These are phyloP conservation scores for Colletotrichum sp. DNA, from an alignment of 2,329 filamentous ascomycete genomes.

Conservation along the genomic window DNA sequence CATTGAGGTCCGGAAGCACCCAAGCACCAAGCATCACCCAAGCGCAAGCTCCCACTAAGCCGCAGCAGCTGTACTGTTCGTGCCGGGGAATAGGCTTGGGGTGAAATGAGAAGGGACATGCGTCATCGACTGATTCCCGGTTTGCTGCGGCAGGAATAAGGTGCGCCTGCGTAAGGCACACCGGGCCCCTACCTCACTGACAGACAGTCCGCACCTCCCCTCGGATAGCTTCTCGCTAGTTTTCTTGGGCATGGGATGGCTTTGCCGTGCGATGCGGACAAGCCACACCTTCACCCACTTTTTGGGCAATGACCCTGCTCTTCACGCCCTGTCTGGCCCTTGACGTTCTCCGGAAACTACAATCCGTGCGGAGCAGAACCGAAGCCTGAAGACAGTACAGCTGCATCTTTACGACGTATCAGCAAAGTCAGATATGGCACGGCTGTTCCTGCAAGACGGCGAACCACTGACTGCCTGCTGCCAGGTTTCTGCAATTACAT, in stretches of 20 bases:
- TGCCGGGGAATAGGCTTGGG: conserved; percentile 11
- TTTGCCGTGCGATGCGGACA: conserved; percentile 14
- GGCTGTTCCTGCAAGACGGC: neutral
- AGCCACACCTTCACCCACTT: conserved; percentile 11
- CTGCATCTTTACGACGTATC: neutral
- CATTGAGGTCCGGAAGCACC: conserved; percentile 7
- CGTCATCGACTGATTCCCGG: conserved; percentile 23
- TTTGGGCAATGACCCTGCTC: neutral
- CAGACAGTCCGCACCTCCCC: neutral
- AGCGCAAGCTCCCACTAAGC: conserved; percentile 5
- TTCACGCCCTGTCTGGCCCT: neutral
- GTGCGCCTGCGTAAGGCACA: neutral
- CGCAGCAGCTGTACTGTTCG: neutral
- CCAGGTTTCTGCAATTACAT: conserved; percentile 1
- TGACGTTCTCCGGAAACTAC: neutral
- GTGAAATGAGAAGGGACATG: conserved; percentile 13
- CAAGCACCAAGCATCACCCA: conserved; percentile 4
- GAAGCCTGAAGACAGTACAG: neutral
- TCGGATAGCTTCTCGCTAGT: neutral
- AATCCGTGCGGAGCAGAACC: neutral
- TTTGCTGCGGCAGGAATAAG: conserved; percentile 20
- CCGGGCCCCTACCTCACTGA: neutral
- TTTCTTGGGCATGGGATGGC: conserved; percentile 8
- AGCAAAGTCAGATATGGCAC: neutral
- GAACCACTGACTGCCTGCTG: neutral